Evolutionary conservation across 768 basidiomycete genomes (phyloP).

Genomic region (Tephrocybe sp.): DNA sequence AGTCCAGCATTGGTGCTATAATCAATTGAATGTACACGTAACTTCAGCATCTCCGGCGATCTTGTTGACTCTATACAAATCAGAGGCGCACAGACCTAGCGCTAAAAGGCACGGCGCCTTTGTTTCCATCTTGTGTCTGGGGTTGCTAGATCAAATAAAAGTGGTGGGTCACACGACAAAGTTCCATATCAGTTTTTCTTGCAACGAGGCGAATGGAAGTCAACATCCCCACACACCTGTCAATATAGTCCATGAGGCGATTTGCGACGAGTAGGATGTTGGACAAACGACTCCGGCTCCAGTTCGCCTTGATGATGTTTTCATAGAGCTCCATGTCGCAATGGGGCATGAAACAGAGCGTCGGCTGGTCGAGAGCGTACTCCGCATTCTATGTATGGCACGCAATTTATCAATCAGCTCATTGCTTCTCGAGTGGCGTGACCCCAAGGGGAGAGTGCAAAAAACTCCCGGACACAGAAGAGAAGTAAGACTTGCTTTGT

Average conservation of each 20-base stretch:
- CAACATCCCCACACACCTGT: slow-evolving; percentile 44
- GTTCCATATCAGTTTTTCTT: neutral
- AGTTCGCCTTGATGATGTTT: slow-evolving; percentile 58
- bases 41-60: neutral
- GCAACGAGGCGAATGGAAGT: slow-evolving; percentile 6
- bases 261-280: slow-evolving; percentile 63
- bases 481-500: slow-evolving; percentile 44
- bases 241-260: slow-evolving; percentile 60
- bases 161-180: slow-evolving; percentile 14
- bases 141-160: slow-evolving; percentile 41
- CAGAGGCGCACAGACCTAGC: slow-evolving; percentile 41
- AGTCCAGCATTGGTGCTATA: slow-evolving; percentile 49
- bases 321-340: slow-evolving; percentile 75
- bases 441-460: neutral
- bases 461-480: slow-evolving; percentile 10
- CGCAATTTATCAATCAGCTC: slow-evolving; percentile 3
- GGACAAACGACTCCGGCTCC: slow-evolving; percentile 44
- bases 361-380: slow-evolving; percentile 40
- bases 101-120: slow-evolving; percentile 51
- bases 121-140: slow-evolving; percentile 45
- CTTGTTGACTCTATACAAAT: slow-evolving; percentile 6
- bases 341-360: slow-evolving; percentile 77
- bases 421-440: neutral
- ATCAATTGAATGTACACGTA: neutral
- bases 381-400: slow-evolving; percentile 28